Conservation (phyloP, 2,329 filamentous ascomycete species). For the Phyllosticta capitalensis region DNA sequence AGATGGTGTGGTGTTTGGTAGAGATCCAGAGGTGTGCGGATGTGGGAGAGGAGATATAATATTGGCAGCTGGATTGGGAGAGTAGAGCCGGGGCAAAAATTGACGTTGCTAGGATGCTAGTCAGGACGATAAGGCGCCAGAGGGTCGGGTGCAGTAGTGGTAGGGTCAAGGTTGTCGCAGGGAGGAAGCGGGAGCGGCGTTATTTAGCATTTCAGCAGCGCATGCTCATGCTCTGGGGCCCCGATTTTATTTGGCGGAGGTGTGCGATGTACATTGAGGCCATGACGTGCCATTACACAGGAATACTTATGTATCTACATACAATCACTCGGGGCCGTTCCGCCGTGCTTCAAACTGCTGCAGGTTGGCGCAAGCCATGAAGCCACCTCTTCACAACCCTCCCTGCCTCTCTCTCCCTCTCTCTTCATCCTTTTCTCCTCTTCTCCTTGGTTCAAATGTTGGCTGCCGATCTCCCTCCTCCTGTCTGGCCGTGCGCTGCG, state of each 20-base stretch:
- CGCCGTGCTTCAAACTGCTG: background rate
- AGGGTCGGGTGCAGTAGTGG: background rate
- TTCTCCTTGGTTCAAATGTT: background rate
- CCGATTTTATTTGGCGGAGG: background rate
- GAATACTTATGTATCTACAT: too few relatives aligned
- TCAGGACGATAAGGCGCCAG: background rate
- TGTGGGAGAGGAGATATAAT: background rate
- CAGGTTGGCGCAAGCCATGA: background rate
- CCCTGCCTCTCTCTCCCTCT: too few relatives aligned
- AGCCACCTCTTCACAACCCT: too few relatives aligned
- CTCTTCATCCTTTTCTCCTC: background rate
- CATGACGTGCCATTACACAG: conserved; percentile 2
- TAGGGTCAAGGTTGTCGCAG: background rate
- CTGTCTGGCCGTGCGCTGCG: background rate
- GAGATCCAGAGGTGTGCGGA: background rate
- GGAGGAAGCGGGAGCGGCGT: background rate
- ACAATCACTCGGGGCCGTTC: background rate
- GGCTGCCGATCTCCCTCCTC: background rate
- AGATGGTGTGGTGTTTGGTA: background rate
- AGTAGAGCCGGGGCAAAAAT: background rate
- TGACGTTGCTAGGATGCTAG: background rate
- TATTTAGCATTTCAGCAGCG: background rate
- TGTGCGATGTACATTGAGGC: background rate
- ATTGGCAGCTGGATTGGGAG: background rate
- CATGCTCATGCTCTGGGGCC: background rate